A percentile compares a stretch with the other conserved stretches of the same genome.
Evolutionary conservation across 1,139 yeast genomes (phyloP).

Genomic region (Ogataea hybrid): DNA sequence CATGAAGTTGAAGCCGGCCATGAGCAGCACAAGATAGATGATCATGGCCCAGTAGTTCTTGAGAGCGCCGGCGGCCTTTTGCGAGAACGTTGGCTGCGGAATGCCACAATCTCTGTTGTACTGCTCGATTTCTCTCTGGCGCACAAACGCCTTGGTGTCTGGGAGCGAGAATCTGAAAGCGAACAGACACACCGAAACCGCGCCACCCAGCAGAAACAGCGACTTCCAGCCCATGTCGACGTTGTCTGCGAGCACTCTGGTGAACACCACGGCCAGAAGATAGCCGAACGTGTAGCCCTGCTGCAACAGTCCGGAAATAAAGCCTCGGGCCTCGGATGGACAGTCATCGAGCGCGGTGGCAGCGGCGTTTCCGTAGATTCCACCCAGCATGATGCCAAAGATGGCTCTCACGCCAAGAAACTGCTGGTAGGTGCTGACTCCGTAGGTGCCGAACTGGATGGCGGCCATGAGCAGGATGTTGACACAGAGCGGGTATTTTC

Average conservation of each 20-base stretch:
- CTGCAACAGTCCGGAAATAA: constrained; percentile 65
- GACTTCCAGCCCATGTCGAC: constrained; percentile 68
- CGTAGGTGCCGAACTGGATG: constrained; percentile 72
- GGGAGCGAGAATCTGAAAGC: constrained; percentile 55
- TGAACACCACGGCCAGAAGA: constrained; percentile 60
- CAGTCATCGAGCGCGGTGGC: constrained; percentile 69
- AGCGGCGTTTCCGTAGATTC: constrained; percentile 65
- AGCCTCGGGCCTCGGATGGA: constrained; percentile 60
- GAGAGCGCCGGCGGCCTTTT: constrained; percentile 34
- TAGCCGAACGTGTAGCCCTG: constrained; percentile 77
- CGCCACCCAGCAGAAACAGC: constrained; percentile 77
- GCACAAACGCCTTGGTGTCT: constrained; percentile 56
- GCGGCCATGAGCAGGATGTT: constrained; percentile 52
- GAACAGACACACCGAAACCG: constrained; percentile 58
- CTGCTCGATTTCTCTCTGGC: constrained; percentile 32
- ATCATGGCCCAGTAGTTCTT: constrained; percentile 44
- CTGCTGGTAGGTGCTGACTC: constrained; percentile 59
- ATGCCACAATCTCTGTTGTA: constrained; percentile 32
- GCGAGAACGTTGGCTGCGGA: constrained; percentile 27
- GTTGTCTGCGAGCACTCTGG: constrained; percentile 56
- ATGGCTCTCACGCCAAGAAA: constrained; percentile 70
- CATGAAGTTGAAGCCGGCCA: constrained; percentile 67
- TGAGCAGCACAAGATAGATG: constrained; percentile 50
- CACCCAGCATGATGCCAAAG: constrained; percentile 71
- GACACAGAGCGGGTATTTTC: constrained; percentile 66